Evolutionary conservation across 352 stramenopile species (phyloP), one percentile per base, ranked within the genome.

Genomic region (Globisporangium emineosum): DNA sequence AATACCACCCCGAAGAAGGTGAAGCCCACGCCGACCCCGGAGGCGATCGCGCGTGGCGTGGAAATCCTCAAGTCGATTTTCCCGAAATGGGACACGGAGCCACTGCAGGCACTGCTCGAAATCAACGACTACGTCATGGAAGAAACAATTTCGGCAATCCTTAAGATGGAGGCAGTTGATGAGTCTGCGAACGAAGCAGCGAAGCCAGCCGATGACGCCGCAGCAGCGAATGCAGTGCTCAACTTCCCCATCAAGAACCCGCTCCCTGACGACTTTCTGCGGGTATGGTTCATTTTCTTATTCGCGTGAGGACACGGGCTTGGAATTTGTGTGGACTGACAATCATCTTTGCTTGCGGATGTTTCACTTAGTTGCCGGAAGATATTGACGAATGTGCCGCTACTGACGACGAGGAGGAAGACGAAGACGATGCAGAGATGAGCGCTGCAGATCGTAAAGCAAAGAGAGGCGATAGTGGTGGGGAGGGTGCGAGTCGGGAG

Each of bases 61-160:
- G 82, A 89, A 57, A 91, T 93, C 45, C 59, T 95, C 47, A 73
- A 81, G 56, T 89, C 82, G 12, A 93, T 95, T 53, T 95, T 95
- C 70, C 86, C 84, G 2, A 86, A 80, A 33, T 95, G 86, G 86
- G 86, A 95, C 54, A 58, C 67, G 13, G 75, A 74, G 57, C 77
- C 83, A 25, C 54, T 95, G 64, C 75, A 86, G 21, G 77, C 90
- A 29, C 74, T 95, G 60, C 75, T 95, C 21, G 86, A 93, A 50
- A 76, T 76, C 13, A 89, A 92, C 62, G 76, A 70, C 10, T 93
- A 81, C 43, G 75, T 90, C 35, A 92, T 95, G 81, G 86, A 95
- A 51, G 81, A 90, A 12, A 82, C 86, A 9, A 95, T 95, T 61
- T 77, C 84, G 12, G 75, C 83, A 8, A 85, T 95, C 43, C 62